These are phyloP conservation scores for Thoreauomyces humboldtii DNA, from an alignment of 192 early-diverging fungal species.

Conservation along the genomic window DNA sequence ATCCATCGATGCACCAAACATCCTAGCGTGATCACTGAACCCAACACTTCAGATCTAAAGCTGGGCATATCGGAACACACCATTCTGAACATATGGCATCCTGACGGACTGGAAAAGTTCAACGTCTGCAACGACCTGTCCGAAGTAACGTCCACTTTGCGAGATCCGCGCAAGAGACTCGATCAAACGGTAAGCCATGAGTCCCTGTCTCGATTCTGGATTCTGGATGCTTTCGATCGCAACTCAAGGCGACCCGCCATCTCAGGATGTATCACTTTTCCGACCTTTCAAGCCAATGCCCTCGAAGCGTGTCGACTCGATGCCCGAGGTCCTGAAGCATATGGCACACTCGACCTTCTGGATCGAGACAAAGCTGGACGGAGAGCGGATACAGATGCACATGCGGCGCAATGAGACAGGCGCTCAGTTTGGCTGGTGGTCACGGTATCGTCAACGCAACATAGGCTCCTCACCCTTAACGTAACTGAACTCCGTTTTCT, in stretches of 20 bases:
- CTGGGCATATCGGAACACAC: constrained; percentile 72
- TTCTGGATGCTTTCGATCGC: not conserved
- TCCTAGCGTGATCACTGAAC: not conserved
- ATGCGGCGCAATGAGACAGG: constrained; percentile 48
- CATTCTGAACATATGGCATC: constrained; percentile 65
- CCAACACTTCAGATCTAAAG: constrained; percentile 75
- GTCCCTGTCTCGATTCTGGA: not conserved
- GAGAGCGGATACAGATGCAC: constrained; percentile 74
- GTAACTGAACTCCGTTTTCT: not conserved
- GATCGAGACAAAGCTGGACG: constrained; percentile 82
- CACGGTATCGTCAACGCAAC: constrained; percentile 17
- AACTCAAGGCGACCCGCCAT: not conserved
- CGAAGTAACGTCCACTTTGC: constrained; percentile 54
- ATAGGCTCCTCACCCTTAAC: not conserved
- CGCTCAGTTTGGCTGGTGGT: constrained; percentile 57
- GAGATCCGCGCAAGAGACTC: constrained; percentile 40
- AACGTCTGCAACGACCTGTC: constrained; percentile 65
- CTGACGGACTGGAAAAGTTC: constrained; percentile 64
- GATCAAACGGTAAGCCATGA: not conserved
- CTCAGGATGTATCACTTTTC: constrained; percentile 51
- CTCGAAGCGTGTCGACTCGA: constrained; percentile 46
- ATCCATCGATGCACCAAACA: not conserved
- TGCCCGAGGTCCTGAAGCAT: constrained; percentile 44
- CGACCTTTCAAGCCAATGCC: constrained; percentile 72
- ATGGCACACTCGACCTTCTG: constrained; percentile 59